Percentiles rank a stretch among this genome's conserved stretches.
Conservation (phyloP, 495 filamentous ascomycete genomes). For the Annulohypoxylon maeteangense region DNA sequence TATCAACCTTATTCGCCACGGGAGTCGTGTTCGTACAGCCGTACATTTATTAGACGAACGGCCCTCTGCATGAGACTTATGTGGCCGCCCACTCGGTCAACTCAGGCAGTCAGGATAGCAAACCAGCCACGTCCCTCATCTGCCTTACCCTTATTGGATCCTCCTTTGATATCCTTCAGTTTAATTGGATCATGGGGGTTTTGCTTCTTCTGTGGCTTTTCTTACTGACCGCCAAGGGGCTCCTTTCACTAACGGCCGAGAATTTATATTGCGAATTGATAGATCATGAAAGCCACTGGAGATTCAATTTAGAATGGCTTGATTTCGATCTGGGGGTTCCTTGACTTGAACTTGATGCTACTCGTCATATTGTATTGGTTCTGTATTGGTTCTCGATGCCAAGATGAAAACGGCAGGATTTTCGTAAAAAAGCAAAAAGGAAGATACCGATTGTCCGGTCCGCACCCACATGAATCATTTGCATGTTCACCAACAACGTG, state of each 20-base stretch:
- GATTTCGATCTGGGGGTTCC: background rate
- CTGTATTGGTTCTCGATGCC: background rate
- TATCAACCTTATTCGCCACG: conserved; percentile 11
- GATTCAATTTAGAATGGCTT: background rate
- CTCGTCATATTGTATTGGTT: background rate
- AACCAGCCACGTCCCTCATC: conserved; percentile 6
- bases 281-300: background rate
- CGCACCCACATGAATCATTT: background rate
- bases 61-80: conserved; percentile 28
- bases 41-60: conserved; percentile 23
- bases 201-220: conserved; percentile 9
- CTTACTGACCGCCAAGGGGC: background rate
- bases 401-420: conserved; percentile 10
- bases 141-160: conserved; percentile 1
- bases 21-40: background rate
- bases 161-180: background rate
- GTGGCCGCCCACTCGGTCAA: conserved; percentile 6
- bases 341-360: conserved; percentile 10
- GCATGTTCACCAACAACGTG: background rate
- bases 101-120: background rate
- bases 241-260: conserved; percentile 15
- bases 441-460: background rate
- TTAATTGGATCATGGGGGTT: conserved; percentile 6
- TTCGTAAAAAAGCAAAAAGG: conserved; percentile 11
- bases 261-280: conserved; percentile 3